Evolutionary conservation across 306 rosid species (phyloP), one percentile per base, ranked within the genome.

Genomic region (Trifolium subterraneum): DNA sequence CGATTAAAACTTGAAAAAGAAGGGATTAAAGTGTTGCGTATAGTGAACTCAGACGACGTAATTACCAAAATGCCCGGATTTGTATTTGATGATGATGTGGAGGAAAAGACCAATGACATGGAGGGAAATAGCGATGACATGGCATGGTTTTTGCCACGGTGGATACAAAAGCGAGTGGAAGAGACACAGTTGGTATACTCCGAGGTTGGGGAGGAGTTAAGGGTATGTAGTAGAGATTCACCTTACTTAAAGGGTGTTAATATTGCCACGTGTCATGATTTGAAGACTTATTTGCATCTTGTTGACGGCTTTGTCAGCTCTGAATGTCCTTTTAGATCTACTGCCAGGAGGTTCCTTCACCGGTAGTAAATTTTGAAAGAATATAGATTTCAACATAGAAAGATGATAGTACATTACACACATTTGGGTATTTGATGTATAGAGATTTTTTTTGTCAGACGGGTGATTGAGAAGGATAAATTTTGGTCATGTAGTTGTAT

Each of bases 61-160:
- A 81, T 92, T 15, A 90, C 98, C 0, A 92, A 92, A 51, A 68
- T 92, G 2, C 98, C 98, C 0, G 98, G 98, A 0, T 87, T 92
- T 29, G 92, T 90, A 3, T 48, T 87, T 2, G 86, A 89, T 1
- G 22, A 29, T 15, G 80, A 88, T 1, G 23, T 63, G 73, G 69
- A 42, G 0, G 73, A 2, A 7, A 16, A 0, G 0, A 8, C 0
- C 0, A 86, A 20, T 51, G 80, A 76, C 31, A 47, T 50, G 79
- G 50, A 71, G 52, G 6, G 2, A 5, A 7, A 13, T 13, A 6
- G 1, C 1, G 63, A 56, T 23, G 63, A 56, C 10, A 1, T 56
- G 63, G 16, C 36, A 0, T 56, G 63, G 63, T 23, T 19, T 56
- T 23, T 56, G 16, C 63, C 63, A 56, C 16, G 36, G 9, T 56